Evolutionary conservation across 352 stramenopile genomes (phyloP).

Genomic region (Thalassiosira delicatula): DNA sequence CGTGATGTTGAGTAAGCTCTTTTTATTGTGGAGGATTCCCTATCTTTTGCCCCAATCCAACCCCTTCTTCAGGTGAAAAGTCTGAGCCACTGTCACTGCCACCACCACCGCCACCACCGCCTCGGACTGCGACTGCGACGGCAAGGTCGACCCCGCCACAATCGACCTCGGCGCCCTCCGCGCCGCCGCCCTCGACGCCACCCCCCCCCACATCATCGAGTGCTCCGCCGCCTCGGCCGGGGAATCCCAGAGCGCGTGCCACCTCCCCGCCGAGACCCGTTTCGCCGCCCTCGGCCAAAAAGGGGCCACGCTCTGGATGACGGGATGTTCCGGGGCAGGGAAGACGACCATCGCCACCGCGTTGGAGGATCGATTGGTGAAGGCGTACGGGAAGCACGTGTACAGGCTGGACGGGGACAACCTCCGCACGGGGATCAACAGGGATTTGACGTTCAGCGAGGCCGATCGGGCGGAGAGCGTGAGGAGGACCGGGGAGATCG

Average conservation of each 20-base stretch:
- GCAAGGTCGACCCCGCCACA: conserved; percentile 25
- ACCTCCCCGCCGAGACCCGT: conserved; percentile 78
- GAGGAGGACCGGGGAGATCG: conserved; percentile 92
- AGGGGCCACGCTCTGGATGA: conserved; percentile 97
- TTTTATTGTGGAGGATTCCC: too few relatives aligned
- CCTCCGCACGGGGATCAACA: conserved; percentile 94
- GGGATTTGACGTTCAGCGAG: conserved; percentile 91
- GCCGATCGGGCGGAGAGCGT: conserved; percentile 94
- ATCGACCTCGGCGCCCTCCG: conserved; percentile 81
- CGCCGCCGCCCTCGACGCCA: conserved; percentile 75
- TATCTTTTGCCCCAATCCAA: too few relatives aligned
- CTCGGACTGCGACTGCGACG: conserved; percentile 19
- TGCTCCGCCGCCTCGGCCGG: conserved; percentile 84
- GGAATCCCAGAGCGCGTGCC: conserved; percentile 84
- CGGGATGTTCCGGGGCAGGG: conserved; percentile 92
- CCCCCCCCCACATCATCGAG: conserved; percentile 89
- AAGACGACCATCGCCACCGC: conserved; percentile 94
- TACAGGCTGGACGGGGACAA: conserved; percentile 97
- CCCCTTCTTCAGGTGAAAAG: too few relatives aligned
- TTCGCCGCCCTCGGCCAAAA: conserved; percentile 91
- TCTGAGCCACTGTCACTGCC: too few relatives aligned
- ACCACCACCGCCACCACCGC: conserved; percentile 5
- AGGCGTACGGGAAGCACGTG: conserved; percentile 86
- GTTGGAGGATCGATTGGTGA: conserved; percentile 87
- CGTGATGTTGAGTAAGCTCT: too few relatives aligned